Evolutionary conservation across 2,329 filamentous ascomycete genomes (phyloP).

Genomic region (Trichoderma arundinaceum): DNA sequence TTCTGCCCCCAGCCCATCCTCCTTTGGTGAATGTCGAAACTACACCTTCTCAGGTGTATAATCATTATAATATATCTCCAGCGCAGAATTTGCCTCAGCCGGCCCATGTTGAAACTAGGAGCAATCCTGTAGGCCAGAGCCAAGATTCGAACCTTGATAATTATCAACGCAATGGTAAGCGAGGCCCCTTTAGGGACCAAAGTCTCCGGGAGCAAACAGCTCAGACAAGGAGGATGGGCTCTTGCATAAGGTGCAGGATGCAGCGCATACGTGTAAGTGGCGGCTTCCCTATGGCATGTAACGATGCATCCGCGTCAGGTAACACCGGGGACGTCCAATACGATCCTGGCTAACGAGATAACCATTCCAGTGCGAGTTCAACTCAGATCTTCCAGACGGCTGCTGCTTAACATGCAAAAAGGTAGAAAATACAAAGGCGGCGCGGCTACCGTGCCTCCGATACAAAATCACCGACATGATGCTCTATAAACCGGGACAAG

Average conservation of each 20-base stretch:
- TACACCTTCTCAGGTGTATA: slow-evolving; percentile 25
- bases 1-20: background rate
- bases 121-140: slow-evolving; percentile 34
- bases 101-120: slow-evolving; percentile 34
- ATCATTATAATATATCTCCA: slow-evolving; percentile 35
- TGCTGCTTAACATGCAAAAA: slow-evolving; percentile 61
- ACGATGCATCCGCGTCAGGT: background rate
- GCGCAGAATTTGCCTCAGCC: slow-evolving; percentile 19
- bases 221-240: slow-evolving; percentile 61
- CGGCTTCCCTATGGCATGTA: background rate
- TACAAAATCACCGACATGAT: slow-evolving; percentile 65
- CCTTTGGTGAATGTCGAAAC: slow-evolving; percentile 10
- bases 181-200: slow-evolving; percentile 62
- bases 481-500: slow-evolving; percentile 64
- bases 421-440: slow-evolving; percentile 56
- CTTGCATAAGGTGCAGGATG: slow-evolving; percentile 66
- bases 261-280: slow-evolving; percentile 64
- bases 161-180: slow-evolving; percentile 45
- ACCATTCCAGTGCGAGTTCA: slow-evolving; percentile 56
- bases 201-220: slow-evolving; percentile 60
- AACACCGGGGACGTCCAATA: background rate
- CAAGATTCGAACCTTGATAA: slow-evolving; percentile 42
- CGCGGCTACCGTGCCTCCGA: slow-evolving; percentile 62
- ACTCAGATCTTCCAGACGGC: slow-evolving; percentile 53
- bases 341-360: slow-evolving; percentile 1